These are phyloP conservation scores for Neoboletus brunneissimus DNA, from an alignment of 768 basidiomycete genomes.

Conservation along the genomic window DNA sequence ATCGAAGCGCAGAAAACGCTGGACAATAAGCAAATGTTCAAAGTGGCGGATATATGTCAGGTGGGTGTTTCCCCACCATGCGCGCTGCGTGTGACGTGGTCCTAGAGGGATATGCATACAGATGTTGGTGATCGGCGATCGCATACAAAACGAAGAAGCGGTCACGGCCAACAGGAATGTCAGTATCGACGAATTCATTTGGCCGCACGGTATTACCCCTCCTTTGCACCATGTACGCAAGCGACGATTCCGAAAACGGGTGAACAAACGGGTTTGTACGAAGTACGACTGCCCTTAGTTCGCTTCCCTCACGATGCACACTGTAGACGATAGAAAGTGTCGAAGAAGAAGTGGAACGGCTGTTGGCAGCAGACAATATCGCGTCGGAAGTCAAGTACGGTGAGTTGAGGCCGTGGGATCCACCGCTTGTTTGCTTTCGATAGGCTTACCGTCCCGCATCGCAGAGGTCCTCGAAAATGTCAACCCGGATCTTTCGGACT, in stretches of 20 bases:
- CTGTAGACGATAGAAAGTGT: slow-evolving; percentile 88
- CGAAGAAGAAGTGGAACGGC: slow-evolving; percentile 86
- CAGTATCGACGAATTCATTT: slow-evolving; percentile 94
- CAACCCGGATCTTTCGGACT: slow-evolving; percentile 87
- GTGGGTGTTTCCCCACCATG: slow-evolving; percentile 38
- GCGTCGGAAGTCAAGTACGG: slow-evolving; percentile 79
- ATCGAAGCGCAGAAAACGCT: slow-evolving; percentile 94
- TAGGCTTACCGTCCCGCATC: not conserved
- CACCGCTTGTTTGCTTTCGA: not conserved
- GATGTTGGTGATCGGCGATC: slow-evolving; percentile 91
- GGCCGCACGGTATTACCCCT: slow-evolving; percentile 94
- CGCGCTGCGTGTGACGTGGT: slow-evolving; percentile 10
- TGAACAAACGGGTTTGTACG: slow-evolving; percentile 68
- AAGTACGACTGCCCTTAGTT: not conserved
- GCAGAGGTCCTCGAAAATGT: slow-evolving; percentile 85
- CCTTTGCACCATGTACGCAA: slow-evolving; percentile 89
- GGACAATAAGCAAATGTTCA: slow-evolving; percentile 97
- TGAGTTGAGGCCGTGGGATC: slow-evolving; percentile 26
- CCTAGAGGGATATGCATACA: slow-evolving; percentile 30
- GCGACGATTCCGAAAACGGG: slow-evolving; percentile 86
- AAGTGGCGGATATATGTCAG: slow-evolving; percentile 98
- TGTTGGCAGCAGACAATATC: slow-evolving; percentile 75
- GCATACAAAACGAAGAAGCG: slow-evolving; percentile 67
- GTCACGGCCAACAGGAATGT: slow-evolving; percentile 62
- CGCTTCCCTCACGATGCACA: slow-evolving; percentile 6